Percentiles rank a stretch among this genome's conserved stretches.
Evolutionary conservation across 1,139 yeast genomes (phyloP).

Genomic region (Insectozyma bohioensis): DNA sequence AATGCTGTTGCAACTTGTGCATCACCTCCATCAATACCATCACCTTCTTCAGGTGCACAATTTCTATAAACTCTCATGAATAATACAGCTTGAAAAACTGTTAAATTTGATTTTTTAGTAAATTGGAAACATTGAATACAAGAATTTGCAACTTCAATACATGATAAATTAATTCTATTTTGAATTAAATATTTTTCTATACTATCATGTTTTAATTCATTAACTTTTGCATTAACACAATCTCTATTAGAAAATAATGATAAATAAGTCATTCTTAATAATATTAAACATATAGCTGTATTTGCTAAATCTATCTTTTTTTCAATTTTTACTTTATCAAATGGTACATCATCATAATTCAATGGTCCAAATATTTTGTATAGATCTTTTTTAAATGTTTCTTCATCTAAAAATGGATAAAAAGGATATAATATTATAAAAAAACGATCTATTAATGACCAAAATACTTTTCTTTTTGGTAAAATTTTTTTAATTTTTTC

Average conservation of each 20-base stretch:
- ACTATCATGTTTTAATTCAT: slow-evolving; percentile 13
- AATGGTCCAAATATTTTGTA: slow-evolving; percentile 26
- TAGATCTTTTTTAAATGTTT: slow-evolving; percentile 20
- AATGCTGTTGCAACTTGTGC: slow-evolving; percentile 37
- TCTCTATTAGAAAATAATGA: slow-evolving; percentile 33
- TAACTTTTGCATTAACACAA: slow-evolving; percentile 24
- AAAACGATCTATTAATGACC: slow-evolving; percentile 27
- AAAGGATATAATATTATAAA: slow-evolving; percentile 25
- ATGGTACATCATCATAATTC: slow-evolving; percentile 17
- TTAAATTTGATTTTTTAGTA: slow-evolving; percentile 22
- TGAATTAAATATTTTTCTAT: slow-evolving; percentile 24
- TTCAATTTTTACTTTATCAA: slow-evolving; percentile 20
- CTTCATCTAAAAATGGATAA: slow-evolving; percentile 32
- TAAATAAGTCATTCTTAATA: slow-evolving; percentile 30
- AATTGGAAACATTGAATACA: slow-evolving; percentile 29
- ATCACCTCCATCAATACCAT: slow-evolving; percentile 44
- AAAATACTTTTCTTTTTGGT: slow-evolving; percentile 27
- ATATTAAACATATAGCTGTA: slow-evolving; percentile 27
- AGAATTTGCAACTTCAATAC: slow-evolving; percentile 26
- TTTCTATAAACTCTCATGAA: slow-evolving; percentile 45
- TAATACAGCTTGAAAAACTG: slow-evolving; percentile 33
- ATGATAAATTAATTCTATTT: slow-evolving; percentile 27
- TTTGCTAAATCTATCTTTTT: slow-evolving; percentile 31
- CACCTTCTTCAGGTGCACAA: slow-evolving; percentile 53
- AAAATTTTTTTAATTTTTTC: slow-evolving; percentile 26